Conservation (phyloP, 306 rosid species). For the Prunus salicina region DNA sequence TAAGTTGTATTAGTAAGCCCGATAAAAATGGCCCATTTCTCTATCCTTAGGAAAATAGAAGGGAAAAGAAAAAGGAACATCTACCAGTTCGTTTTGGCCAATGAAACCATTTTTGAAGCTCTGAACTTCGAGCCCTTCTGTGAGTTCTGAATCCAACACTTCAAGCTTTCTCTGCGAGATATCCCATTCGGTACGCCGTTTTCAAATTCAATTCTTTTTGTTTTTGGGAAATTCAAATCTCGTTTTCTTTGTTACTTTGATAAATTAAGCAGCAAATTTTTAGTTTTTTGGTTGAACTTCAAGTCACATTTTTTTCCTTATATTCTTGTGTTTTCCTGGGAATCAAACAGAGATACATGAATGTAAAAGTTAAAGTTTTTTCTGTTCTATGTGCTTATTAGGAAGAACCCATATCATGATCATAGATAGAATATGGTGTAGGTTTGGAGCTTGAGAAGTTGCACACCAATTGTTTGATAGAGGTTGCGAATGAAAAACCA, state of each 20-base stretch:
- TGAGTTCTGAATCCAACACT: neutral
- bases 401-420: neutral
- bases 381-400: neutral
- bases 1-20: neutral
- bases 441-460: neutral
- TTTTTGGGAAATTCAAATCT: neutral
- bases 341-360: slow-evolving; percentile 2
- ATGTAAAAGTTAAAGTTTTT: neutral
- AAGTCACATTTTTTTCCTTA: neutral
- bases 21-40: neutral
- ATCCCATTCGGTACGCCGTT: neutral
- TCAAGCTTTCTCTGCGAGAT: neutral
- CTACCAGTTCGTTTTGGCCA: neutral
- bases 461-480: slow-evolving; percentile 15
- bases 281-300: neutral
- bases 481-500: neutral
- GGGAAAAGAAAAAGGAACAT: neutral
- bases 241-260: neutral
- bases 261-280: neutral
- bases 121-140: neutral
- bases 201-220: neutral
- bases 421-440: neutral
- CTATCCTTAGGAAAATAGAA: neutral
- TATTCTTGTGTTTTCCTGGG: neutral
- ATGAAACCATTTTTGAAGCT: neutral